These are phyloP conservation scores for Penicillium ucsense DNA, from an alignment of 495 filamentous ascomycete species.

Conservation along the genomic window DNA sequence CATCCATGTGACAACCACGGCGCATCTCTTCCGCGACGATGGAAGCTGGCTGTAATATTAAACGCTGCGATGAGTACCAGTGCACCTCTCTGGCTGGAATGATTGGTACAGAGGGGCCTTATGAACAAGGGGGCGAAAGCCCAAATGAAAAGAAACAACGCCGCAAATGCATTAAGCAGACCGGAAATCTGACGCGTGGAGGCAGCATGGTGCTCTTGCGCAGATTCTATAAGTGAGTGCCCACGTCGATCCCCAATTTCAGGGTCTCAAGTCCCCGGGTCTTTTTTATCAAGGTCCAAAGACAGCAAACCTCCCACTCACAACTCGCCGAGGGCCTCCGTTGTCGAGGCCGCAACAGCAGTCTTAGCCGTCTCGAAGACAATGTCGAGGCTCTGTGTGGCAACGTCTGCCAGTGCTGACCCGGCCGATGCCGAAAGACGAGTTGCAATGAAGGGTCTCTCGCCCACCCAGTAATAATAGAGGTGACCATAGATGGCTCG, in stretches of 20 bases:
- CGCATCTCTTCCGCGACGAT: too few relatives aligned
- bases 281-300: too few relatives aligned
- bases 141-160: constrained; percentile 4
- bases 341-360: constrained; percentile 26
- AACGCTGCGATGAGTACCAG: too few relatives aligned
- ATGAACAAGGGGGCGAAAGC: background rate
- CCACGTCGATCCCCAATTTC: background rate
- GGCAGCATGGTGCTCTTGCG: too few relatives aligned
- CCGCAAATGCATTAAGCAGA: constrained; percentile 5
- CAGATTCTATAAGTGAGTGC: background rate
- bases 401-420: constrained; percentile 28
- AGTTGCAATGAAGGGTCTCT: constrained; percentile 38
- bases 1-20: too few relatives aligned
- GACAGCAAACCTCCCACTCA: constrained; percentile 7
- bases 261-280: background rate
- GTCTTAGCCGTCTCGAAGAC: constrained; percentile 36
- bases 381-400: constrained; percentile 26
- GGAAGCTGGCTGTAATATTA: too few relatives aligned
- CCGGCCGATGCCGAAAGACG: constrained; percentile 24
- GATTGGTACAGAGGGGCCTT: too few relatives aligned
- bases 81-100: too few relatives aligned
- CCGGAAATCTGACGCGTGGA: background rate
- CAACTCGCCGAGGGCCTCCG: constrained; percentile 28
- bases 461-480: constrained; percentile 90
- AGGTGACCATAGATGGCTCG: constrained; percentile 65